Conservation (phyloP, 2,329 filamentous ascomycete genomes). For the Diaporthe longicolla region DNA sequence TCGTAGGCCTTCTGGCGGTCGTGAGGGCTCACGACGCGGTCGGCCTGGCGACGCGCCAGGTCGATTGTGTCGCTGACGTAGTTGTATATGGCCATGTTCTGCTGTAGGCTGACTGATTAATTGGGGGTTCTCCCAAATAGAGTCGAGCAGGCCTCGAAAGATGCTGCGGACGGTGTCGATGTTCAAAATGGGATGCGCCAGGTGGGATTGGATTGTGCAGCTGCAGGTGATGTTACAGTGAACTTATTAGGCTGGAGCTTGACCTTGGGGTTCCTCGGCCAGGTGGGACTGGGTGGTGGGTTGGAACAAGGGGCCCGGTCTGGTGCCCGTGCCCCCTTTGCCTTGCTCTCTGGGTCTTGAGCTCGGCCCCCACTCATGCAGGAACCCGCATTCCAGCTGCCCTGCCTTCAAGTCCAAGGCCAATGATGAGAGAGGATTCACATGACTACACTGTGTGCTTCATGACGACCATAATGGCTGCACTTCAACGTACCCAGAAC, state of each 20-base stretch:
- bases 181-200: not conserved
- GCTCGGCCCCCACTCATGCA: conserved; percentile 1
- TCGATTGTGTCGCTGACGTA: conserved; percentile 54
- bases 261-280: too few species aligned
- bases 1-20: conserved; percentile 71
- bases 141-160: not conserved
- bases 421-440: conserved; percentile 2
- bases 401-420: not conserved
- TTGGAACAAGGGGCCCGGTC: too few species aligned
- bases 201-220: not conserved
- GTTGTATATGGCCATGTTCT: conserved; percentile 49
- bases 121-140: not conserved
- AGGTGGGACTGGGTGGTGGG: too few species aligned
- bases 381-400: conserved; percentile 22
- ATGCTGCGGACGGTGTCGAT: not conserved
- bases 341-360: not conserved
- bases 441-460: not conserved
- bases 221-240: not conserved
- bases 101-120: not conserved
- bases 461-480: not conserved
- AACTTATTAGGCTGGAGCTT: not conserved
- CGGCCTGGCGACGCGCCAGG: conserved; percentile 60
- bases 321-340: not conserved
- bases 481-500: too few species aligned
- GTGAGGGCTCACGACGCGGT: conserved; percentile 71